Evolutionary conservation across 2,329 filamentous ascomycete species (phyloP), one percentile per base, ranked within the genome.

Genomic region (Eutypa lata): DNA sequence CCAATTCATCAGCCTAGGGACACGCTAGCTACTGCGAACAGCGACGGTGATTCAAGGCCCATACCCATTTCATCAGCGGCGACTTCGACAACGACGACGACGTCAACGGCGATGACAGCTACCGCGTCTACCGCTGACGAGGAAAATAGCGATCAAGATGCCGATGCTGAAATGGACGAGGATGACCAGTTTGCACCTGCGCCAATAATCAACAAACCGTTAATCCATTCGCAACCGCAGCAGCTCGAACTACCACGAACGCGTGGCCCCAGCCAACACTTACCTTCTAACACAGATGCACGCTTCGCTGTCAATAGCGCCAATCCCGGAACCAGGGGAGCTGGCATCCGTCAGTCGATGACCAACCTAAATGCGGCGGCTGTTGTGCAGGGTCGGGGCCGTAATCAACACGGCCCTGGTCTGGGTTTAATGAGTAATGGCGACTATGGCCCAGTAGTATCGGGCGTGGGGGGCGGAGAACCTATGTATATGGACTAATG

Each of bases 101-200:
- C 57, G 22, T 48, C 61, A 38, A 50, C 63, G 38, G 46, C 63
- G 26, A 49, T 57, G 24, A 50, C 58, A 21, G 49, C 61, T 35
- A 56, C 62, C 13, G 68, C 67, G 3, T 70, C 73, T 7, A 68
- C 69, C 10, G 76, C 69, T 6, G 67, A 74, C 11, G 76, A 77
- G 21, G 76, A 77, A n/a, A 76, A 72, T 33, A 80, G 76, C 51
- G 73, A 75, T 38, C 65, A 72, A 51, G 71, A 76, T 51, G 73
- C 70, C 3, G 73, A 73, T 44, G 70, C 65, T 3, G 71, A 75
- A 51, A 84, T 84, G 81, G 81, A 84, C 45, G 81, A 84, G 37
- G 80, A 81, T 49, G 80, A 82, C 45, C 76, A 73, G 50, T 82
- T 80, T 54, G 73, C 77, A 7, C 76, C 81, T 50, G 72, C 73